These are phyloP conservation scores for Rhytidhysteron rufulum DNA, from an alignment of 2,329 filamentous ascomycete species.

Conservation along the genomic window DNA sequence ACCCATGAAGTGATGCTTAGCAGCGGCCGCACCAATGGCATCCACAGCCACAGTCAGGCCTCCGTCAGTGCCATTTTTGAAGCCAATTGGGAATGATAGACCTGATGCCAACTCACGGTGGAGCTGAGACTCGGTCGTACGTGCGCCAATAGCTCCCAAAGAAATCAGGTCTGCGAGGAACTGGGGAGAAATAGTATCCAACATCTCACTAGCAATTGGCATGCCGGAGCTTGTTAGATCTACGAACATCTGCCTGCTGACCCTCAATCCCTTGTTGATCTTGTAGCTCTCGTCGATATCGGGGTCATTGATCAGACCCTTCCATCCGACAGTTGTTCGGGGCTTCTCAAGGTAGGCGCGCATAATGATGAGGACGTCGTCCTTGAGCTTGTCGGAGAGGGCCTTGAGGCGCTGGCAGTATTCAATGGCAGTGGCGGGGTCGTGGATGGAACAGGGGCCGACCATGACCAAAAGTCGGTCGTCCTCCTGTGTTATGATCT, in stretches of 20 bases:
- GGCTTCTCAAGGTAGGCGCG: slow-evolving; percentile 99
- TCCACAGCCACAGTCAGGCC: slow-evolving; percentile 89
- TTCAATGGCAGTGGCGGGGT: slow-evolving; percentile 81
- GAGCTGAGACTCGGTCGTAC: slow-evolving; percentile 94
- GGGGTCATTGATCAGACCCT: slow-evolving; percentile 97
- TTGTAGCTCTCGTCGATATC: slow-evolving; percentile 96
- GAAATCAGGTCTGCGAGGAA: slow-evolving; percentile 96
- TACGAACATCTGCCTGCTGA: slow-evolving; percentile 89
- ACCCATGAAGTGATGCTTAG: slow-evolving; percentile 96
- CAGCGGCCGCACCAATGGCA: slow-evolving; percentile 76
- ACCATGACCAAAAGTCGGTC: slow-evolving; percentile 92
- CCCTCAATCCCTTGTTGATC: slow-evolving; percentile 96
- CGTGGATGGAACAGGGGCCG: slow-evolving; percentile 96
- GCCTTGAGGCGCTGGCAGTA: slow-evolving; percentile 78
- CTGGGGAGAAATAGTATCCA: slow-evolving; percentile 97
- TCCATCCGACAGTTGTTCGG: slow-evolving; percentile 97
- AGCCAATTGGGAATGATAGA: slow-evolving; percentile 94
- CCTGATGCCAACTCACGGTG: slow-evolving; percentile 95
- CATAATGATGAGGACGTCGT: slow-evolving; percentile 92
- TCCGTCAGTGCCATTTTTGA: slow-evolving; percentile 99
- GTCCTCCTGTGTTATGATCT: slow-evolving; percentile 72
- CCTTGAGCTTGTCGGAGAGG: slow-evolving; percentile 72
- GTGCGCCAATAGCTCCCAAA: slow-evolving; percentile 89
- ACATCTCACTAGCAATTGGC: slow-evolving; percentile 96
- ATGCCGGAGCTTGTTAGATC: slow-evolving; percentile 84